A percentile compares a stretch with the other conserved stretches of the same genome.
Evolutionary conservation across 331 rosid genomes (phyloP).

Genomic region (Quercus phellos): DNA sequence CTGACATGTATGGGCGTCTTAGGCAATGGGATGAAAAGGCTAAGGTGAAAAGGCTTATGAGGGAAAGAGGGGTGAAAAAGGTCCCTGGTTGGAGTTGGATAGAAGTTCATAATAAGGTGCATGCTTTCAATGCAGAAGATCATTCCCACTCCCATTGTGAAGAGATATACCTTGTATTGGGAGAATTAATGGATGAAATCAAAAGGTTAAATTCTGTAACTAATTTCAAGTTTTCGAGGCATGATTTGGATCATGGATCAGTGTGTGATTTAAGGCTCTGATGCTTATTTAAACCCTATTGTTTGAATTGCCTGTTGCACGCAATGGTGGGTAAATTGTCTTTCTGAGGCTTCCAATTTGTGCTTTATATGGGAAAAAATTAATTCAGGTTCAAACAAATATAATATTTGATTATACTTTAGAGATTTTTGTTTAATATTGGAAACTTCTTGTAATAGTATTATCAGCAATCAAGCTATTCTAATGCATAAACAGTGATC

Average conservation of each 20-base stretch:
- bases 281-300: slow-evolving; percentile 9
- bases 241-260: slow-evolving; percentile 19
- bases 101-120: slow-evolving; percentile 58
- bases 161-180: slow-evolving; percentile 42
- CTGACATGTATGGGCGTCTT: slow-evolving; percentile 61
- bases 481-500: too few relatives aligned
- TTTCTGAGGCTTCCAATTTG: neutral
- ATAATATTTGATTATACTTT: too few relatives aligned
- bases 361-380: neutral
- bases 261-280: neutral
- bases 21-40: slow-evolving; percentile 70
- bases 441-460: neutral
- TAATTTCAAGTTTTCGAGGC: slow-evolving; percentile 17
- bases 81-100: slow-evolving; percentile 93
- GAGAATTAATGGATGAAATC: slow-evolving; percentile 41
- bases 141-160: slow-evolving; percentile 43
- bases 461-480: too few relatives aligned
- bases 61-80: slow-evolving; percentile 69
- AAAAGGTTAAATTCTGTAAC: slow-evolving; percentile 22
- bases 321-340: neutral
- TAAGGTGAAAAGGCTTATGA: slow-evolving; percentile 64
- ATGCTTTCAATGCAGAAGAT: slow-evolving; percentile 81
- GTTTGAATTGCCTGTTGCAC: neutral
- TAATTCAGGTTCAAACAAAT: neutral
- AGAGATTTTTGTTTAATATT: neutral